Evolutionary conservation across 208 protist species (phyloP).

Genomic region (Acanthamoeba healyi): DNA sequence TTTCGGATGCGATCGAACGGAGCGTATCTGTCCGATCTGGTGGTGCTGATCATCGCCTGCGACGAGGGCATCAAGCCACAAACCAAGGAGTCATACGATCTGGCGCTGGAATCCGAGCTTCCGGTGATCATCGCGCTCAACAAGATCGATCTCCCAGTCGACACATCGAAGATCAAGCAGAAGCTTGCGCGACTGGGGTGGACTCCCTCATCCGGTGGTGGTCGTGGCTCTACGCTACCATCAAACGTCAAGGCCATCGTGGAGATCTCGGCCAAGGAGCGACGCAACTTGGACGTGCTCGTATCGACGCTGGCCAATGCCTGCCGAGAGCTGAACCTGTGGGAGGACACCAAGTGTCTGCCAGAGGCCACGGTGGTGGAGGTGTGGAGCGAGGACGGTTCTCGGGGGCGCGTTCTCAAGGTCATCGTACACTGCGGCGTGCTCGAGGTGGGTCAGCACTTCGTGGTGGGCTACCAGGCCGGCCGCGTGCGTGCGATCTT

Average conservation of each 20-base stretch:
- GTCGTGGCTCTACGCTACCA: conserved; percentile 73
- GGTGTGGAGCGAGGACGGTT: conserved; percentile 66
- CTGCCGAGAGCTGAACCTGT: conserved; percentile 94
- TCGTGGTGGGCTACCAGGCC: conserved; percentile 66
- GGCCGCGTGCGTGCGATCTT: conserved; percentile 59
- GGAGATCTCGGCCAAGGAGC: conserved; percentile 92
- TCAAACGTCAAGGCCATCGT: conserved; percentile 79
- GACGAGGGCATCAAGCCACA: conserved; percentile 97
- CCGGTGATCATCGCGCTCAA: conserved; percentile 97
- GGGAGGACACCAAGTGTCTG: conserved; percentile 89
- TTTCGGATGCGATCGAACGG: conserved; percentile 95
- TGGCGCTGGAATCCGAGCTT: conserved; percentile 59
- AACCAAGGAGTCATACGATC: conserved; percentile 89
- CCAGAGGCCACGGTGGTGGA: conserved; percentile 96
- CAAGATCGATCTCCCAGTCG: conserved; percentile 96
- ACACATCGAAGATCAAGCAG: conserved; percentile 86
- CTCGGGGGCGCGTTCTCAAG: conserved; percentile 49
- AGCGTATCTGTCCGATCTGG: conserved; percentile 96
- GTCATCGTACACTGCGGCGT: conserved; percentile 67
- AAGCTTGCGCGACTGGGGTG: conserved; percentile 87
- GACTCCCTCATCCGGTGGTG: conserved; percentile 78
- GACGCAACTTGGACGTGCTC: conserved; percentile 92
- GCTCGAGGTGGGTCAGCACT: conserved; percentile 67
- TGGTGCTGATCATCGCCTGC: conserved; percentile 96
- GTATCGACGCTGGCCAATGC: conserved; percentile 94